Evolutionary conservation across 1,139 yeast species (phyloP), one percentile per base, ranked within the genome.

Genomic region (Diutina neorugosa): DNA sequence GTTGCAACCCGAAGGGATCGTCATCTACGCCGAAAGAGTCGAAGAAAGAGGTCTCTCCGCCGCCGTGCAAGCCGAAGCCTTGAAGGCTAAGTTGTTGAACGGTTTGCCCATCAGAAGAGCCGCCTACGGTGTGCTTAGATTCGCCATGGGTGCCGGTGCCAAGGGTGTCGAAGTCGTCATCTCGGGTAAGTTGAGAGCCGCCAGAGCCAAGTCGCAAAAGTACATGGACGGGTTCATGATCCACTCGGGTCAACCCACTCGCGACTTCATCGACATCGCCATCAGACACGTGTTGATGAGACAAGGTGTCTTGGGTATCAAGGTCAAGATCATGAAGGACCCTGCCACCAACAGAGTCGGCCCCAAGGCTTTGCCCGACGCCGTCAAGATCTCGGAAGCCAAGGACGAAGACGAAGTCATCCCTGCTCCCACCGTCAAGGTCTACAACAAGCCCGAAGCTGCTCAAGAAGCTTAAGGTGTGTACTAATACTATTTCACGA

Each of bases 161-260:
- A 94, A 94, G 88, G 99, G 99, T 90, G 97, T 94, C 70, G 98
- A 93, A 81, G 98, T 91, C 75, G 97, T 93, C 68, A 88, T 91
- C 73, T 89, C 97, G 65, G 98, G 98, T 86, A 93, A 93, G 82
- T 86, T 94, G 77, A 89, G 97, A 84, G 98, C 97, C 79, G 98
- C 98, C 70, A 91, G 98, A 84, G 98, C 99, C 71, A 93, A 93
- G 87, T 86, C 98, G 70, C 95, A 93, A 95, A 93, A 93, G 82
- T 93, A 93, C 86, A 86, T 95, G 73, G 98, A 93, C 75, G 98
- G 98, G 83, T 93, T 93, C 96, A 89, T 93, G 95, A 94, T 93
- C 83, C 98, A 93, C 95, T 89, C 97, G 70, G 98, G 98, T 88
- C 98, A 93, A 83, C 98, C 98, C 81, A 94, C 93, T 77, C 85